Evolutionary conservation across 2,329 filamentous ascomycete species (phyloP), one percentile per base, ranked within the genome.

Genomic region (Parafenestella ontariensis): DNA sequence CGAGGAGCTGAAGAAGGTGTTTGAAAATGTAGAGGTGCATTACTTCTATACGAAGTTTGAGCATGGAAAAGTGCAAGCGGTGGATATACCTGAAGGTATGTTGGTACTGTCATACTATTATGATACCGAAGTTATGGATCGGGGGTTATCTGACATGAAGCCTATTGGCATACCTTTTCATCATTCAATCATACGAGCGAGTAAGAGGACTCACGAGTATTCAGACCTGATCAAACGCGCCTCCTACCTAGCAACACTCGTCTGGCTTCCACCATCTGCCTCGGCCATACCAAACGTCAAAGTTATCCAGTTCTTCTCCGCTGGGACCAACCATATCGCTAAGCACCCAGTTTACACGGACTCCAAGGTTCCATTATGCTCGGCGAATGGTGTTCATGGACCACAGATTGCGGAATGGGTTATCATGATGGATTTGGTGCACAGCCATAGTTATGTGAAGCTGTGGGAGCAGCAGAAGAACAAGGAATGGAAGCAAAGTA

Each of bases 401-500:
- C 87, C 87, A 0, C 85, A 87, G 52, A 89, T 89, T 45, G 80
- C 86, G 0, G 87, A 89, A 76, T 89, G 87, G 86, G 83, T 86
- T 11, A 72, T 88, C 24, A 79, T 88, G 80, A 87, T 87, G 62
- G 81, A 83, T 49, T 75, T 89, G 2, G 78, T 82, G n/a, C 77
- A 82, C 21, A 81, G 78, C n/a, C 83, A 86, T 56, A 76, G 80
- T 23, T 86, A 85, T 68, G 78, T 80, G 39, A 45, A 73, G 28
- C 69, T 85, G n/a, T 80, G 87, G 45, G 81, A 87, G 44, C 77
- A 79, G 56, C 87, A 89, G 71, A 84, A 83, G 58, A 69, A 80
- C 58, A 83, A 82, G 54, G 59, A 74, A 2, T 89, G 87, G 87
- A 76, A 73, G 15, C 67, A 70, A 5, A 59, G 63, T 0, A 59